These are phyloP conservation scores for Diaporthe citrichinensis DNA, from an alignment of 2,329 filamentous ascomycete genomes.

Conservation along the genomic window DNA sequence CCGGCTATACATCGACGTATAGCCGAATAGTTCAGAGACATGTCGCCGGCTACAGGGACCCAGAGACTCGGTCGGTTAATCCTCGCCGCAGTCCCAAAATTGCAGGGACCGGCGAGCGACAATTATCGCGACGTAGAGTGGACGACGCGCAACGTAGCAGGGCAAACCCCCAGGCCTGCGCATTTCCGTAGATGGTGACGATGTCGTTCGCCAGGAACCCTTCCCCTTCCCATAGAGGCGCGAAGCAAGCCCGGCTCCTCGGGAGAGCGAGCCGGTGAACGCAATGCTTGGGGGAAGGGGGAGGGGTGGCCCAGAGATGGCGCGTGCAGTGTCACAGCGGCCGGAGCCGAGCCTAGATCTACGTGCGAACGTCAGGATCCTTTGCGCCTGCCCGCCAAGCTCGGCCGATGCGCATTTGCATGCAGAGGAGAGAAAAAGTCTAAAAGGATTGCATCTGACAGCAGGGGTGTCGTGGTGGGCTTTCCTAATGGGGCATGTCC, in stretches of 20 bases:
- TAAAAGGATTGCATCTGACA: constrained; percentile 22
- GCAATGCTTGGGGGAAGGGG: not conserved
- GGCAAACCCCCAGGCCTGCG: not conserved
- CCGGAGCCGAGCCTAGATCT: constrained; percentile 29
- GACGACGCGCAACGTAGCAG: not conserved
- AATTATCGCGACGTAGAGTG: constrained; percentile 3
- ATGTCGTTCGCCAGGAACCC: not conserved
- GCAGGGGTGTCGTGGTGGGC: not conserved
- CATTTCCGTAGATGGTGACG: not conserved
- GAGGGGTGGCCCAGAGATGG: not conserved
- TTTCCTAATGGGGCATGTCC: constrained; percentile 18
- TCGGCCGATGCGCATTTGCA: constrained; percentile 14
- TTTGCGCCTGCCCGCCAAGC: constrained; percentile 3
- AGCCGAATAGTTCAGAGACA: not conserved
- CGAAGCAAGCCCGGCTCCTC: not conserved
- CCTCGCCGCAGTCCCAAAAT: not conserved
- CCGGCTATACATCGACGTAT: not conserved
- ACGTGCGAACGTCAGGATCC: not conserved
- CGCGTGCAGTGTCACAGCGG: constrained; percentile 21
- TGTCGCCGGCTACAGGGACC: not conserved
- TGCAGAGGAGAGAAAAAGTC: constrained; percentile 12
- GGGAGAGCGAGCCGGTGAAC: constrained; percentile 1
- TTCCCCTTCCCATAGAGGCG: not conserved
- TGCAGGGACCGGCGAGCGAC: constrained; percentile 11
- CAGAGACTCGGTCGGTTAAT: not conserved